Conservation (phyloP, 1,284 basidiomycete species). For the Taiwanofungus camphoratus region DNA sequence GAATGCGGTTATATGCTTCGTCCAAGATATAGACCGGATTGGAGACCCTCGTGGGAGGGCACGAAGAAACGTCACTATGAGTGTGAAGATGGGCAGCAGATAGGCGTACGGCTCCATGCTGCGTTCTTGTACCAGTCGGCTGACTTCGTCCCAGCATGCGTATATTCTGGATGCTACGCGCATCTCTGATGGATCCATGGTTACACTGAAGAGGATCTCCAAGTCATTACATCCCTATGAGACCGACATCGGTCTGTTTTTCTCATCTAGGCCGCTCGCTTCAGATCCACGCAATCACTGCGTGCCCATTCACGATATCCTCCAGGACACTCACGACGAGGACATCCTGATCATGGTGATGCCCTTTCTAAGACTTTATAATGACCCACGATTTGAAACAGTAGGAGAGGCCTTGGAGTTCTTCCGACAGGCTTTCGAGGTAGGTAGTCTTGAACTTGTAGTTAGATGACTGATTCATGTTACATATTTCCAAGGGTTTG, state of each 20-base stretch:
- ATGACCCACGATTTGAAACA: constrained; percentile 19
- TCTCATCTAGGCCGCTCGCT: constrained; percentile 8
- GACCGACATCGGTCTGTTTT: constrained; percentile 10
- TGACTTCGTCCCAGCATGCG: no score
- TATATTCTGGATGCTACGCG: constrained; percentile 12
- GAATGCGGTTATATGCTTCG: constrained; percentile 9
- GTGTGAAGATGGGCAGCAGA: constrained; percentile 5
- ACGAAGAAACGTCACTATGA: background rate
- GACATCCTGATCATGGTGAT: constrained; percentile 21
- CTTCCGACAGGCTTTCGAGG: constrained; percentile 25
- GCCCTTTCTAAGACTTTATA: constrained; percentile 19
- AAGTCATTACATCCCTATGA: constrained; percentile 12
- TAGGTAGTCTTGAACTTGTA: constrained; percentile 6
- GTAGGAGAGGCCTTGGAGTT: constrained; percentile 26
- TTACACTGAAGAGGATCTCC: constrained; percentile 8
- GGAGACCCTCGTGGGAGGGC: constrained; percentile 12
- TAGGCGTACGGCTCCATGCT: background rate
- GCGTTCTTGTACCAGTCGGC: no score
- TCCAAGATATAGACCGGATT: constrained; percentile 6
- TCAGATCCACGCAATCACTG: constrained; percentile 18
- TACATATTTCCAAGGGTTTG: constrained; percentile 12
- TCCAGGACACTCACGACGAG: constrained; percentile 15
- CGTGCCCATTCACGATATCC: constrained; percentile 22
- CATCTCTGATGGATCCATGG: constrained; percentile 6
- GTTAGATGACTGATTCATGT: background rate